Conservation (phyloP, 257 asterid genomes). For the Henckelia pumila region DNA sequence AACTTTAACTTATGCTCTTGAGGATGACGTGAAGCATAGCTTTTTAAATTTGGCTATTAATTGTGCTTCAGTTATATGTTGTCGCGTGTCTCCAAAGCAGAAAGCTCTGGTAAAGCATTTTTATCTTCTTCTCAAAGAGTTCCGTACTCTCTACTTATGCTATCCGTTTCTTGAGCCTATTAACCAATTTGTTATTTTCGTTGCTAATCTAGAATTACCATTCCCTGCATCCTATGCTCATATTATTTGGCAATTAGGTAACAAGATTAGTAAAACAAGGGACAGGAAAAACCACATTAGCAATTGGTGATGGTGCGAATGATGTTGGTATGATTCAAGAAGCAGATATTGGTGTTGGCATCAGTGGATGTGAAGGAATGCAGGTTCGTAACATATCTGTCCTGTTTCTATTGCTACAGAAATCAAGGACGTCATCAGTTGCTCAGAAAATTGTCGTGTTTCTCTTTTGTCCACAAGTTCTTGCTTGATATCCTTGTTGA, state of each 20-base stretch:
- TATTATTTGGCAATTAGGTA: constrained; percentile 46
- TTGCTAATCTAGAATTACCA: neutral
- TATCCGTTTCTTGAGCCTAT: neutral
- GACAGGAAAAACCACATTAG: constrained; percentile 89
- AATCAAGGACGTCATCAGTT: neutral
- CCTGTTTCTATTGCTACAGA: neutral
- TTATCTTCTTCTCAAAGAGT: constrained; percentile 1
- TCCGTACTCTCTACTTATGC: neutral
- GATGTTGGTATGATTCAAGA: constrained; percentile 99
- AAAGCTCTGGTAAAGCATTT: constrained; percentile 74
- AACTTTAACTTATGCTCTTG: constrained; percentile 75
- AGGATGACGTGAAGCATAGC: constrained; percentile 70
- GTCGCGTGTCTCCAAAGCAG: constrained; percentile 98
- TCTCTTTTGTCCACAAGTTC: too few relatives aligned
- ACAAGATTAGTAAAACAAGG: constrained; percentile 95
- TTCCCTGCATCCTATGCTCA: constrained; percentile 1
- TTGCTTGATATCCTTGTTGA: too few relatives aligned
- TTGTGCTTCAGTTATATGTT: constrained; percentile 98
- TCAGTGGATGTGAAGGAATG: constrained; percentile 99
- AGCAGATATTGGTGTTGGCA: constrained; percentile 99
- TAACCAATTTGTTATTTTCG: neutral
- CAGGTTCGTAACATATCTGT: constrained; percentile 62
- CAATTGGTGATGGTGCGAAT: constrained; percentile 99
- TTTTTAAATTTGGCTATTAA: constrained; percentile 79
- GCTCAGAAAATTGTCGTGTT: too few relatives aligned